Base-by-base conservation (phyloP, 2,329 filamentous ascomycete genomes). In the Akanthomyces muscarius region DNA sequence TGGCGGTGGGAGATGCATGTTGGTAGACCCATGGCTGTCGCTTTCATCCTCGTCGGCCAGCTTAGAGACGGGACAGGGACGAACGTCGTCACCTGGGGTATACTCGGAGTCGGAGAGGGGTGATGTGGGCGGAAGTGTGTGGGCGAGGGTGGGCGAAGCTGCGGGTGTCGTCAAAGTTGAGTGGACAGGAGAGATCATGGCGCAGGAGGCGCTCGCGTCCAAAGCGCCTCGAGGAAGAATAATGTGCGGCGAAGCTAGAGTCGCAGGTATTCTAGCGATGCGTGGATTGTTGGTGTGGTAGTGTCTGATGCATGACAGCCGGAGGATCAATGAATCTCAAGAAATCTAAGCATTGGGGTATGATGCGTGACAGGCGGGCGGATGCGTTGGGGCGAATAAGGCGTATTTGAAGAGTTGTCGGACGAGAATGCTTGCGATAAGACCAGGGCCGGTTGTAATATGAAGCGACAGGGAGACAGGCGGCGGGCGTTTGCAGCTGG, bases 41-140 rank as follows among this genome's bases (percentile, higher is more conserved):
- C 45, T 45, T 47, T 63, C 54, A 28, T 63, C 61, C 36, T 63
- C 61, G 47, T 63, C 61, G 48, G 33, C 41, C 41, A 63, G 41
- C 47, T 63, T 63, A 33, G 53, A 41, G 54, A 41, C 47, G 25
- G 61, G 23, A 28, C 25, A 38, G 25, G 47, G 47, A n/a, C 45
- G 53, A 63, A 41, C 14, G 6, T 62, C 25, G 33, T 50, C 60
- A 21, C 7, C 41, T 28, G 50, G 59, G 41, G 14, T 42, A 10
- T 30, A 36, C n/a, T 13, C 50, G 14, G 42, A 45, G 14, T 41
- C 50, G 59, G 51, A 38, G 38, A 13, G 14, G 18, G 52, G 30
- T n/a, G 60, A 62, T 14, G 16, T 42, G 45, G 47, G 23, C 6
- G 52, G 30, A 30, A 52, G 18, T 4, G 51, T 23, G 14, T 52